These are phyloP conservation scores for Solanum arcanum DNA, from an alignment of 257 asterid genomes.

Conservation along the genomic window DNA sequence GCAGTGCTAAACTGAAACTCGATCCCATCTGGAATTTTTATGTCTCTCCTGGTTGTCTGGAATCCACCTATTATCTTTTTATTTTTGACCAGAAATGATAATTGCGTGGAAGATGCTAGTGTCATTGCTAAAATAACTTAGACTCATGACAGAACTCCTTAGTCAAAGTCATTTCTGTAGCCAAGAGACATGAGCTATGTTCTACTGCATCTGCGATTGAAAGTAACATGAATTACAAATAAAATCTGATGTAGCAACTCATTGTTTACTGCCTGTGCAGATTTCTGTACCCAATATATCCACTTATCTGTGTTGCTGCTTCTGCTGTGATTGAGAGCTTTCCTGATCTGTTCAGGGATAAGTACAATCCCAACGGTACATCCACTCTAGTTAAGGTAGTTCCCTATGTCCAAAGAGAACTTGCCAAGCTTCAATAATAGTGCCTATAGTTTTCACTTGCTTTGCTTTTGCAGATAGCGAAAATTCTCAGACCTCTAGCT, in stretches of 20 bases:
- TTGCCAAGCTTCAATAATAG: background rate
- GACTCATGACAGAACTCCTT: background rate
- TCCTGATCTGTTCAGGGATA: slow-evolving; percentile 80
- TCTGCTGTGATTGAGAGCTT: slow-evolving; percentile 93
- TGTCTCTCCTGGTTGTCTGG: background rate
- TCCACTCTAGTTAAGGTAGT: slow-evolving; percentile 59
- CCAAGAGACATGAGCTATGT: background rate
- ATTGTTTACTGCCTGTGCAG: slow-evolving; percentile 33
- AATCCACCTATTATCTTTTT: background rate
- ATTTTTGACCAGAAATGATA: background rate
- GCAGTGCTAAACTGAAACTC: background rate
- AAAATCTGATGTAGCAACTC: slow-evolving; percentile 8
- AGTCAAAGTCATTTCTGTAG: background rate
- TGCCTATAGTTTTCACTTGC: background rate
- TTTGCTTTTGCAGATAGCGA: slow-evolving; percentile 59
- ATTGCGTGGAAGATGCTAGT: background rate
- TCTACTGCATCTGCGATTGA: background rate
- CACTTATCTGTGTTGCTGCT: slow-evolving; percentile 97
- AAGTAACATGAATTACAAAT: background rate
- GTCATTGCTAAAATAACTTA: background rate
- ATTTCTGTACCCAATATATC: slow-evolving; percentile 96
- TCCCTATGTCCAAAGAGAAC: background rate
- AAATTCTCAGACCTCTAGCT: slow-evolving; percentile 60
- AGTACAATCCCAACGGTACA: slow-evolving; percentile 40
- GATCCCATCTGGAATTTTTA: background rate